Percentiles rank a stretch among this genome's conserved stretches.
Conservation (phyloP, 306 rosid genomes). For the Trifolium repens region DNA sequence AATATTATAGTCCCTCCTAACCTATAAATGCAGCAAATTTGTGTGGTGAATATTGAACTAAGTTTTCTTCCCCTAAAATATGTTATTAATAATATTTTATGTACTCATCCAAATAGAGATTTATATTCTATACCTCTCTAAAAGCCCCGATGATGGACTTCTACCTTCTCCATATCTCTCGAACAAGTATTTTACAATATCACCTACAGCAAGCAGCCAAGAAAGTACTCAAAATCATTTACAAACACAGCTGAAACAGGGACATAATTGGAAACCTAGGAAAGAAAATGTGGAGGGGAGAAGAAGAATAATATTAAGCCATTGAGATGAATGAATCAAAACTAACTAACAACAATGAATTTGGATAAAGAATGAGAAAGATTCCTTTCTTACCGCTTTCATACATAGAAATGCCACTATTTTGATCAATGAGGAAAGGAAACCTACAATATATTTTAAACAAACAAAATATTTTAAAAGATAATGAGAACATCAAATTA, state of each 20-base stretch:
- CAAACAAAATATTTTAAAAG: slow-evolving; percentile 30
- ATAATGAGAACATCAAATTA: slow-evolving; percentile 2
- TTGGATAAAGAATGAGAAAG: slow-evolving; percentile 31
- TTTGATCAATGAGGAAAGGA: slow-evolving; percentile 86
- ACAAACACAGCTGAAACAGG: slow-evolving; percentile 15
- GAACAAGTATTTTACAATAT: slow-evolving; percentile 84
- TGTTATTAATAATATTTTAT: not conserved
- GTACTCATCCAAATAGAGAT: slow-evolving; percentile 9
- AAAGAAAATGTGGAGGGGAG: slow-evolving; percentile 16
- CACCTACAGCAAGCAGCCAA: slow-evolving; percentile 63
- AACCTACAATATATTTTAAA: slow-evolving; percentile 61
- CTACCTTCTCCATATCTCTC: slow-evolving; percentile 77
- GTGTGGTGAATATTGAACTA: slow-evolving; percentile 21
- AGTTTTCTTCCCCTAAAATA: slow-evolving; percentile 32
- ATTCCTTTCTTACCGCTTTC: slow-evolving; percentile 77
- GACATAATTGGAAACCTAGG: not conserved
- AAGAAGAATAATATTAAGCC: not conserved
- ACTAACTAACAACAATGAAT: slow-evolving; percentile 19
- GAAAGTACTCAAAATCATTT: slow-evolving; percentile 7
- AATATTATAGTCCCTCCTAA: slow-evolving; percentile 13
- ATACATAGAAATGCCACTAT: slow-evolving; percentile 65
- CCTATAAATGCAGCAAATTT: slow-evolving; percentile 27
- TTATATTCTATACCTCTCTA: slow-evolving; percentile 70
- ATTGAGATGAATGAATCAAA: not conserved
- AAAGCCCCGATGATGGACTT: slow-evolving; percentile 69